Conservation (phyloP, 768 basidiomycete species). For the Mycena vitilis region DNA sequence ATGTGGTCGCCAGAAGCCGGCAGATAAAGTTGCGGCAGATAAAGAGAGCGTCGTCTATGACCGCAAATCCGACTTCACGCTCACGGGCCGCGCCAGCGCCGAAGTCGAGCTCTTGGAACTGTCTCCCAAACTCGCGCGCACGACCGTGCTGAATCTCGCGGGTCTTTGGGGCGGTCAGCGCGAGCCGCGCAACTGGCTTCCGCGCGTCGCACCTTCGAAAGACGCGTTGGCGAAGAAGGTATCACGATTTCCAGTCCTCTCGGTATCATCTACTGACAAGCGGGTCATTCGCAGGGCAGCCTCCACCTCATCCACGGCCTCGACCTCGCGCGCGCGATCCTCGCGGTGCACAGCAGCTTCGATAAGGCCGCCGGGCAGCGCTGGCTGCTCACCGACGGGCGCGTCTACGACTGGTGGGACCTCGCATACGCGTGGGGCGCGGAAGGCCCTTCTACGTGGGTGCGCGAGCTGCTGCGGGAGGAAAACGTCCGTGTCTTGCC, state of each 20-base stretch:
- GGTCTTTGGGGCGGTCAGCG: slow-evolving; percentile 74
- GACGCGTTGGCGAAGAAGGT: slow-evolving; percentile 65
- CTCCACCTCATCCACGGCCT: slow-evolving; percentile 72
- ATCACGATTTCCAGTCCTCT: too few species aligned
- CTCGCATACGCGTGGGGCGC: slow-evolving; percentile 67
- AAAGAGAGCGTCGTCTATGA: slow-evolving; percentile 52
- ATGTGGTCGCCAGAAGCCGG: too few species aligned
- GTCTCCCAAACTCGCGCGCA: slow-evolving; percentile 46
- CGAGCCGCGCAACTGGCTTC: slow-evolving; percentile 62
- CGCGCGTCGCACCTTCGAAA: slow-evolving; percentile 65
- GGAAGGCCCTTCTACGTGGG: slow-evolving; percentile 61
- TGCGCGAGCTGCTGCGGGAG: slow-evolving; percentile 68
- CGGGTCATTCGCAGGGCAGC: slow-evolving; percentile 53
- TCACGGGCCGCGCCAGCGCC: slow-evolving; percentile 58
- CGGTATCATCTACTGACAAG: neutral
- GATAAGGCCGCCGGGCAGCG: slow-evolving; percentile 60
- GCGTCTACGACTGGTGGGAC: slow-evolving; percentile 79
- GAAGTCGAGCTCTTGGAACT: slow-evolving; percentile 67
- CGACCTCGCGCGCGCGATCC: slow-evolving; percentile 68
- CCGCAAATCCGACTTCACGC: slow-evolving; percentile 59
- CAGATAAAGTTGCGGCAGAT: slow-evolving; percentile 8
- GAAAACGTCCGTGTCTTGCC: slow-evolving; percentile 62
- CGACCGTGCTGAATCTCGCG: slow-evolving; percentile 70
- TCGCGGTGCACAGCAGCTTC: slow-evolving; percentile 65
- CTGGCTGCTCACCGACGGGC: slow-evolving; percentile 66